Evolutionary conservation across 331 rosid genomes (phyloP).

Genomic region (Stylosanthes scabra): DNA sequence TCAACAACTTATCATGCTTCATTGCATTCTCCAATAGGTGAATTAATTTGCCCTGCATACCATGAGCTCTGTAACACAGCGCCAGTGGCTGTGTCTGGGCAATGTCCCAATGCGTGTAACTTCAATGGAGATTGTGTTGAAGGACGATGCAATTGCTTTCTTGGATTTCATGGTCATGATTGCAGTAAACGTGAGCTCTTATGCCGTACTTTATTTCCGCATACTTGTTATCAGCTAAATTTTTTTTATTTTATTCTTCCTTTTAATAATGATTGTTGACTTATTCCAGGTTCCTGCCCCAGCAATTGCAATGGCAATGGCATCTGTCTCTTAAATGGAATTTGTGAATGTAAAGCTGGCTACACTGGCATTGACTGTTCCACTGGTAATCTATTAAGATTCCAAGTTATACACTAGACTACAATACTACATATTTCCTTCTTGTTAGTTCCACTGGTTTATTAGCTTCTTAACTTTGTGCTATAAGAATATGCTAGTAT

Average conservation of each 20-base stretch:
- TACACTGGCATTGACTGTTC: conserved; percentile 91
- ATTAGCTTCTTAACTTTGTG: conserved; percentile 27
- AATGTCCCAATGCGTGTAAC: conserved; percentile 81
- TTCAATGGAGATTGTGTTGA: conserved; percentile 93
- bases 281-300: conserved; percentile 80
- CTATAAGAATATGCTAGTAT: background rate
- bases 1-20: conserved; percentile 32
- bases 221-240: background rate
- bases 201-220: conserved; percentile 24
- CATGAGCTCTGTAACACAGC: conserved; percentile 81
- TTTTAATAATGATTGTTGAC: conserved; percentile 16
- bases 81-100: conserved; percentile 58
- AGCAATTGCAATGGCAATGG: conserved; percentile 74
- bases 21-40: conserved; percentile 57
- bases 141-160: conserved; percentile 85
- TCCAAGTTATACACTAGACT: conserved; percentile 5
- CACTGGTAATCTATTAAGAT: conserved; percentile 58
- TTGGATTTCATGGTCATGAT: conserved; percentile 80
- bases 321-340: conserved; percentile 76
- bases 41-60: conserved; percentile 86
- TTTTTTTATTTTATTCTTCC: conserved; percentile 7
- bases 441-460: background rate
- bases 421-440: background rate
- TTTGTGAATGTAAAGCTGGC: conserved; percentile 83
- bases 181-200: conserved; percentile 79